Conservation (phyloP, 2,329 filamentous ascomycete genomes). For the Fusarium irregulare region DNA sequence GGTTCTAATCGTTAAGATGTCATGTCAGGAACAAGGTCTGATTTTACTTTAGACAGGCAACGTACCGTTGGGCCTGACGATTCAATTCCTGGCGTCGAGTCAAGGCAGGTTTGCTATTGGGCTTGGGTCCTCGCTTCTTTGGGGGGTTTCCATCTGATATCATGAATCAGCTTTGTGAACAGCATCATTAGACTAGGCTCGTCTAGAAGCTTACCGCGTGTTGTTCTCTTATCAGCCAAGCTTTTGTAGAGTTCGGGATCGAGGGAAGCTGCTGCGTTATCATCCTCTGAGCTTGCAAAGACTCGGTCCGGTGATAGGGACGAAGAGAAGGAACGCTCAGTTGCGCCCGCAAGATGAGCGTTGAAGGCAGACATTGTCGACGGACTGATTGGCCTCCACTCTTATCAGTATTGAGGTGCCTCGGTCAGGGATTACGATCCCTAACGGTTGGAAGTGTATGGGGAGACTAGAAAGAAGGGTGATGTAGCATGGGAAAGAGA, state of each 20-base stretch:
- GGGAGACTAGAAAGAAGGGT: background rate
- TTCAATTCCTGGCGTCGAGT: conserved; percentile 94
- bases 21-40: conserved; percentile 20
- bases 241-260: conserved; percentile 74
- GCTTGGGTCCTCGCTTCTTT: conserved; percentile 93
- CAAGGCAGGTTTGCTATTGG: conserved; percentile 93
- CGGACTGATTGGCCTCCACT: background rate
- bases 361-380: conserved; percentile 40
- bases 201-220: conserved; percentile 69
- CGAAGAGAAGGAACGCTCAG: conserved; percentile 57
- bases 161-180: conserved; percentile 19
- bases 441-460: background rate
- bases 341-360: conserved; percentile 30
- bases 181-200: background rate
- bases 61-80: conserved; percentile 91
- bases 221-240: conserved; percentile 78
- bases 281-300: conserved; percentile 47
- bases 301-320: conserved; percentile 58
- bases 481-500: background rate
- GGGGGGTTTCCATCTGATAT: conserved; percentile 81
- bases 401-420: background rate
- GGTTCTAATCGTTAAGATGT: conserved; percentile 69
- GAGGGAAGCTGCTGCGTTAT: conserved; percentile 57
- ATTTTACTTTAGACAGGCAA: background rate
- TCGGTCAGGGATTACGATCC: background rate